phyloP scores from a whole-genome alignment of 805 yeast species.

The Priceomyces medius region DNA sequence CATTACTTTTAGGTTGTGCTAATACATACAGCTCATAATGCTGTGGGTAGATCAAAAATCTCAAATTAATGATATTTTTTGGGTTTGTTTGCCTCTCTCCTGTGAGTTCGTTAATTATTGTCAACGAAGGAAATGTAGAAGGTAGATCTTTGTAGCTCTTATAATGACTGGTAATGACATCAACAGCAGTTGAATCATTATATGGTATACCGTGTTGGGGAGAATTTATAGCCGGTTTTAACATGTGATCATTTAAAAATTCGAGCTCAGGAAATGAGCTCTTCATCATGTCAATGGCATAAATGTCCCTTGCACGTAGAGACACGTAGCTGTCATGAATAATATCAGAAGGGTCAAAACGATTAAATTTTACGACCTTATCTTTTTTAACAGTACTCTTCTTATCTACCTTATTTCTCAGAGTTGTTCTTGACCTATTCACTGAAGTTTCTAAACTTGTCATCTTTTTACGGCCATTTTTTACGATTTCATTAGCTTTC shows the following conservation, averaged over 20 bases:
- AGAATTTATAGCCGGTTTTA: constrained; percentile 14
- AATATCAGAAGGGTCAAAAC: constrained; percentile 40
- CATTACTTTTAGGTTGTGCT: constrained; percentile 52
- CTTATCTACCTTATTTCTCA: background rate
- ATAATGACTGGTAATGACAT: constrained; percentile 25
- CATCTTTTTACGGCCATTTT: background rate
- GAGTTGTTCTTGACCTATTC: background rate
- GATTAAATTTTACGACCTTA: constrained; percentile 34
- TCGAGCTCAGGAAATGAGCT: constrained; percentile 20
- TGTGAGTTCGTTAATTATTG: constrained; percentile 12
- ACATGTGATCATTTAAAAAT: constrained; percentile 11
- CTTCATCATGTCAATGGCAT: constrained; percentile 22
- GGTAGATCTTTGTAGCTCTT: constrained; percentile 36
- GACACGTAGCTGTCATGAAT: constrained; percentile 29
- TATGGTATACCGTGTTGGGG: constrained; percentile 19
- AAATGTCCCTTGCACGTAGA: constrained; percentile 28
- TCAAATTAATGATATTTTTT: constrained; percentile 26
- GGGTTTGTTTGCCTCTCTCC: constrained; percentile 21
- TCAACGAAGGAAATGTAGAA: constrained; percentile 35
- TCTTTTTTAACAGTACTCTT: constrained; percentile 14
- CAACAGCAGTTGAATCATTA: constrained; percentile 31
- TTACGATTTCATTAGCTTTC: background rate
- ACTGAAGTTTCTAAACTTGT: background rate
- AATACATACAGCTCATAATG: constrained; percentile 51
- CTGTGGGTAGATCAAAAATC: constrained; percentile 42